Evolutionary conservation across 1,139 yeast genomes (phyloP).

Genomic region (Pichia sp.): DNA sequence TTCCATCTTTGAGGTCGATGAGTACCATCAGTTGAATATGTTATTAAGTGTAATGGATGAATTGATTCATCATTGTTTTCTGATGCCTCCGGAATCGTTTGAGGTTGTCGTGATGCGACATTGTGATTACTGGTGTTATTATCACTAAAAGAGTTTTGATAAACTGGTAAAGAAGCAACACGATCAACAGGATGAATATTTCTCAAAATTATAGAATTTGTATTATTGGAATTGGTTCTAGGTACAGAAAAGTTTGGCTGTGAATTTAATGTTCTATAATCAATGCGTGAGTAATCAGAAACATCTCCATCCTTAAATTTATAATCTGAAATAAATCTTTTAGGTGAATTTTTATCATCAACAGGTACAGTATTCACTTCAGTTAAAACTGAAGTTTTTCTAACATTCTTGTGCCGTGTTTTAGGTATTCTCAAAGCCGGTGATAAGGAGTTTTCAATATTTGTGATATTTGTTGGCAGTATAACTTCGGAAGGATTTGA

Average conservation of each 20-base stretch:
- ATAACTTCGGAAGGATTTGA: not conserved
- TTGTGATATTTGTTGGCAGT: not conserved
- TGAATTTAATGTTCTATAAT: not conserved
- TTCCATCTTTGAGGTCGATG: slow-evolving; percentile 23
- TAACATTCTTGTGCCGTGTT: not conserved
- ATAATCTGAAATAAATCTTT: slow-evolving; percentile 14
- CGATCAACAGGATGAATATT: slow-evolving; percentile 24
- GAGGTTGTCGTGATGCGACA: slow-evolving; percentile 9
- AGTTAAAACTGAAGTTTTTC: not conserved
- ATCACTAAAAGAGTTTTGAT: not conserved
- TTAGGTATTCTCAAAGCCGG: slow-evolving; percentile 3
- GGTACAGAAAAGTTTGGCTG: not conserved
- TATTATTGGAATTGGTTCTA: not conserved
- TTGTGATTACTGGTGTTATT: not conserved
- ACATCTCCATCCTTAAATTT: slow-evolving; percentile 1
- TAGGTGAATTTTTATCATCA: not conserved
- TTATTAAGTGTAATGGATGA: not conserved
- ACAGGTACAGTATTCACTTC: not conserved
- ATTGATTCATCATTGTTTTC: not conserved
- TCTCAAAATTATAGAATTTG: not conserved
- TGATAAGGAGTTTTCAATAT: not conserved
- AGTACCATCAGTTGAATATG: slow-evolving; percentile 3
- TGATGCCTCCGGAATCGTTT: slow-evolving; percentile 2
- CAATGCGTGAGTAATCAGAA: not conserved
- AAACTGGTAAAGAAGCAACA: slow-evolving; percentile 26